Evolutionary conservation across 2,329 filamentous ascomycete genomes (phyloP), one percentile per base, ranked within the genome.

Genomic region (Cladosporium sphaerospermum): DNA sequence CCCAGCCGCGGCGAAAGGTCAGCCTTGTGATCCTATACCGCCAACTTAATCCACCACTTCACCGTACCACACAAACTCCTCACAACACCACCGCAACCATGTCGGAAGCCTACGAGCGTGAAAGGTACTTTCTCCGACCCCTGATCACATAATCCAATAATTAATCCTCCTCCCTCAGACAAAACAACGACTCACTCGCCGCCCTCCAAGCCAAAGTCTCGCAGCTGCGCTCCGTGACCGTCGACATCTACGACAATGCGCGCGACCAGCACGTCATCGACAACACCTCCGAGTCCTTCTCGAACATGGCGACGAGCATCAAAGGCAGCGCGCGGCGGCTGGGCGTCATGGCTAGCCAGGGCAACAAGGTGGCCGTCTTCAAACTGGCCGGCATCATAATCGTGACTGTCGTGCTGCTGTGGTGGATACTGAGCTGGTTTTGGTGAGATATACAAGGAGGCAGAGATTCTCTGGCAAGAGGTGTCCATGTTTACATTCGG

Each of bases 221-320:
- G 14, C 89, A 90, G 49, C 81, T 99, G 58, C 89, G 92, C 66
- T 88, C 88, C 71, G 89, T 99, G 47, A 99, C 93, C 40, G 83
- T 97, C 60, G 90, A 99, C 75, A 99, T 99, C 66, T 96, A 97
- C 79, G 91, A 97, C 74, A 90, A 93, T 69, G 93, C 93, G 46
- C 83, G 89, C 54, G 83, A 88, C 63, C 92, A 97, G 64, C 83
- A 87, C 60, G 82, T 95, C 58, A 88, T 99, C 61, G 89, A 99
- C 72, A 84, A 83, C 65, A 92, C 88, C 37, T 89, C 80, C 69
- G 90, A 97, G 62, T 93, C 90, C 19, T 97, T 99, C 72, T 92
- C 89, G 56, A 86, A 84, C 63, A 90, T 99, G 80, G 80, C 82
- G 34, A 85, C 85, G 11, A 85, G 85, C 59, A 75, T 99, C 56